phyloP scores from a whole-genome alignment of 305 asterid genomes.

The Plantago coronopus region DNA sequence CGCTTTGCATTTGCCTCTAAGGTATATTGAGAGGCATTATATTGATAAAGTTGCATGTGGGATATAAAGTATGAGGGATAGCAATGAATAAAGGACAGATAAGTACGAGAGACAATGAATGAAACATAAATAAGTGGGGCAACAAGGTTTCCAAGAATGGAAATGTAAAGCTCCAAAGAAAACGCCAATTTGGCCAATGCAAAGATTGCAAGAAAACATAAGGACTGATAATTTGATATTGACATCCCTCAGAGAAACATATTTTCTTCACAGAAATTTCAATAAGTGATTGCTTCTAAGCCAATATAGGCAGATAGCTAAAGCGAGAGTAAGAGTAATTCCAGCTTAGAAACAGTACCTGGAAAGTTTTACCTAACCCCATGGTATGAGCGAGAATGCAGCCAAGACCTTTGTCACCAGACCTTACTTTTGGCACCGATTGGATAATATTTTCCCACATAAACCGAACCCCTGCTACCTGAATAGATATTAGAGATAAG shows the following conservation, averaged over 20 bases:
- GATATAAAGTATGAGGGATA: neutral
- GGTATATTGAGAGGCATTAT: too few species aligned
- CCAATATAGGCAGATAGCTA: neutral
- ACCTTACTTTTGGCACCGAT: constrained; percentile 70
- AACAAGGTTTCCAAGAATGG: too few species aligned
- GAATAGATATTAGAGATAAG: constrained; percentile 23
- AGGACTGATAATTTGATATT: too few species aligned
- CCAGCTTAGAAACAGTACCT: constrained; percentile 52
- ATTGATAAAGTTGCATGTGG: too few species aligned
- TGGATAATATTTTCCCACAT: constrained; percentile 96
- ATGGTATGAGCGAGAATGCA: constrained; percentile 98
- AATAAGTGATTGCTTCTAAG: constrained; percentile 18
- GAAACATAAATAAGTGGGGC: too few species aligned
- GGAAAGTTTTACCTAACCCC: constrained; percentile 98
- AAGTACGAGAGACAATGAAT: too few species aligned
- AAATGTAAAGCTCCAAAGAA: too few species aligned
- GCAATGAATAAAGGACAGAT: too few species aligned
- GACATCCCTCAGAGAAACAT: constrained; percentile 13
- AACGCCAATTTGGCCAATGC: neutral
- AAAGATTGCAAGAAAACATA: neutral
- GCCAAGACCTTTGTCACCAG: constrained; percentile 97
- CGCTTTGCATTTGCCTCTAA: too few species aligned
- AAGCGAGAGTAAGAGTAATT: constrained; percentile 7
- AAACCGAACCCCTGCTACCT: constrained; percentile 91
- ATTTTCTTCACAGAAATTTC: constrained; percentile 8